Evolutionary conservation across 1,284 basidiomycete genomes (phyloP).

Genomic region (Trichosporon sp.): DNA sequence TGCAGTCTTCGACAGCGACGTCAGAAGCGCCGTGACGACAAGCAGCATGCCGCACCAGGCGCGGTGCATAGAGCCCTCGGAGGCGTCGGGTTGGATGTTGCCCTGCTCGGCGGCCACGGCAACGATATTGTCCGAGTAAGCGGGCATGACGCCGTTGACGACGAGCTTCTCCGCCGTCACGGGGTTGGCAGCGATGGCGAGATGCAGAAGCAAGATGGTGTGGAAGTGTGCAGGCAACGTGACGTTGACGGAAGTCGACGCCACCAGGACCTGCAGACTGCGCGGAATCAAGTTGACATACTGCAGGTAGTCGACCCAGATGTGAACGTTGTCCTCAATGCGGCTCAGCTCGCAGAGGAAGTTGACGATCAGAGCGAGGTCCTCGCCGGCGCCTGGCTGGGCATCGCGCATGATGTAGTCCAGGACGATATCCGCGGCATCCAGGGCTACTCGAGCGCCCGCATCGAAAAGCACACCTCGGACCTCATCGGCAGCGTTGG

Average conservation of each 20-base stretch:
- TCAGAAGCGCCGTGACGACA: constrained; percentile 68
- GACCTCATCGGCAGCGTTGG: constrained; percentile 9
- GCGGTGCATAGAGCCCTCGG: constrained; percentile 68
- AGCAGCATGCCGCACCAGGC: constrained; percentile 81
- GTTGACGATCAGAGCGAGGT: constrained; percentile 36
- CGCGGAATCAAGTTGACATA: constrained; percentile 72
- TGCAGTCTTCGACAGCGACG: constrained; percentile 53
- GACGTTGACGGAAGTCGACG: constrained; percentile 44
- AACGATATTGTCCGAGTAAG: constrained; percentile 77
- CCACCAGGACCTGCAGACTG: constrained; percentile 67
- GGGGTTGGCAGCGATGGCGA: constrained; percentile 70
- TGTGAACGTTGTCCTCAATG: constrained; percentile 11
- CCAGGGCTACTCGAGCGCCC: constrained; percentile 31
- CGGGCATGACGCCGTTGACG: constrained; percentile 70
- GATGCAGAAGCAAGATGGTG: constrained; percentile 78
- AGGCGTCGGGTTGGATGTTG: constrained; percentile 63
- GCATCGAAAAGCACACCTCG: constrained; percentile 29
- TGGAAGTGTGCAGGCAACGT: constrained; percentile 56
- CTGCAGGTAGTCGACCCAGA: constrained; percentile 73
- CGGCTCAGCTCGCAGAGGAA: constrained; percentile 35
- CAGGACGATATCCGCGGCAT: constrained; percentile 37
- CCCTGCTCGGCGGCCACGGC: constrained; percentile 69
- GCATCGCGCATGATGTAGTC: constrained; percentile 26
- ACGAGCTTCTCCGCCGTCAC: constrained; percentile 78
- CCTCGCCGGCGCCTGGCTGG: constrained; percentile 6